Conservation (phyloP, 2,329 filamentous ascomycete species). For the Cordyceps javanica region DNA sequence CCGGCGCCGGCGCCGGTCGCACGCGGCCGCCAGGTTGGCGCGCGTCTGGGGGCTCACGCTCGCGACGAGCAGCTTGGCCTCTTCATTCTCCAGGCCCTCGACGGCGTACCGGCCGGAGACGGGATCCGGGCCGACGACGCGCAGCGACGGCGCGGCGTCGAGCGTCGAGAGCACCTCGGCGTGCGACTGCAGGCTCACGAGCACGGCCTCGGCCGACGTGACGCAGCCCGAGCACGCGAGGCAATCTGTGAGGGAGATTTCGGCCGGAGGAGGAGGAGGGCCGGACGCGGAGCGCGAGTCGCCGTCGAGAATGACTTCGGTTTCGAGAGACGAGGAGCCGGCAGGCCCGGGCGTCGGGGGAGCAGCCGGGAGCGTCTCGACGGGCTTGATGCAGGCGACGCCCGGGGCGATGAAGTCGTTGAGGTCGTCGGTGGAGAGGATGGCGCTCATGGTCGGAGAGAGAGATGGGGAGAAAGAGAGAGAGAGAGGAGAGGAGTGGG, state of each 20-base stretch:
- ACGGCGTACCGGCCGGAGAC: conserved; percentile 32
- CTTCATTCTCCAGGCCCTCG: conserved; percentile 47
- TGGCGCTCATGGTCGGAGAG: conserved; percentile 83
- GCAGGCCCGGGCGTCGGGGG: conserved; percentile 28
- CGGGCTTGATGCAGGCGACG: conserved; percentile 95
- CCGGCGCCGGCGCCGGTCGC: conserved; percentile 64
- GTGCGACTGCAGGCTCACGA: conserved; percentile 91
- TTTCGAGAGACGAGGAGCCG: conserved; percentile 37
- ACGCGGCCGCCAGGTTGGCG: conserved; percentile 82
- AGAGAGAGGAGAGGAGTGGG: no score
- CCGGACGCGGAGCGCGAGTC: conserved; percentile 48
- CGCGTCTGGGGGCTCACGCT: conserved; percentile 88
- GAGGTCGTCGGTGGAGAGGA: conserved; percentile 90
- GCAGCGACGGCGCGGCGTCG: conserved; percentile 55
- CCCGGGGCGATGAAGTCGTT: conserved; percentile 99
- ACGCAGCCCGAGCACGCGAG: conserved; percentile 97
- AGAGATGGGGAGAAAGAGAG: no score
- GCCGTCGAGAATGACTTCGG: conserved; percentile 93
- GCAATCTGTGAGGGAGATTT: conserved; percentile 95
- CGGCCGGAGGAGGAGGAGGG: conserved; percentile 59
- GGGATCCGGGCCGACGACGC: conserved; percentile 27
- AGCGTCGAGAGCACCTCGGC: conserved; percentile 80
- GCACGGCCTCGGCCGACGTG: conserved; percentile 93
- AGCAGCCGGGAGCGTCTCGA: conserved; percentile 74
- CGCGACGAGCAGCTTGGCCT: conserved; percentile 79